Base-by-base conservation (phyloP, 2,329 filamentous ascomycete species). In the Colletotrichum sp. region DNA sequence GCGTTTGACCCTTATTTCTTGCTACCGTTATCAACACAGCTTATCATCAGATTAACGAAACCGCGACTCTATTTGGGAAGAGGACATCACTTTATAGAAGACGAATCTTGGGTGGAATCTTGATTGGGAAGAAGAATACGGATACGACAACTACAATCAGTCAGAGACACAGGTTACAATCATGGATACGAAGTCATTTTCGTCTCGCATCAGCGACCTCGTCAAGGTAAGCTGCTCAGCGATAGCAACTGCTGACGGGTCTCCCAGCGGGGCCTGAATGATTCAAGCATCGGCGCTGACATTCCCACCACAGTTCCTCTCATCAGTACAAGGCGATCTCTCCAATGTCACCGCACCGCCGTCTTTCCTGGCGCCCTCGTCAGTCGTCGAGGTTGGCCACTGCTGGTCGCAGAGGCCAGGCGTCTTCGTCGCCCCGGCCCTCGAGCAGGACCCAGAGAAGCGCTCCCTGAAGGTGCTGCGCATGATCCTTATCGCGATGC, bases 291-390 rank as follows among this genome's bases (percentile, higher is more conserved):
- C 43, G 16, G 16, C 28, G 61, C 74, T 76, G 21, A 76, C 71
- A 8, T n/a, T 38, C 21, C 2, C n/a, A 26, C 12, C 55, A 9
- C 55, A 78, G 76, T 78, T 78, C 21, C 76, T 78, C 16, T 77
- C 76, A 13, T 77, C 76, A 5, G 71, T 89, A 61, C 87, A 88
- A 76, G 88, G 88, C 72, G 88, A 90, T 69, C 85, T 90, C 21
- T 86, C 88, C 73, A 89, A 89, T 71, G 84, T 90, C 60, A 89
- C 88, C 1, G 88, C 87, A 2, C 88, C 88, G 0, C 87, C 88
- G 3, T 88, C 85, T 66, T 87, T 90, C 78, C 83, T 90, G 13
- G 86, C 86, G 0, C 83, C 86, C 0, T 87, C 84, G 26, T 89
- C 88, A 15, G 88, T 89, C 7, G 87, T 88, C 64, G 88, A 90